Evolutionary conservation across 2,329 filamentous ascomycete genomes (phyloP), one percentile per base, ranked within the genome.

Genomic region (Botrytis galanthina): DNA sequence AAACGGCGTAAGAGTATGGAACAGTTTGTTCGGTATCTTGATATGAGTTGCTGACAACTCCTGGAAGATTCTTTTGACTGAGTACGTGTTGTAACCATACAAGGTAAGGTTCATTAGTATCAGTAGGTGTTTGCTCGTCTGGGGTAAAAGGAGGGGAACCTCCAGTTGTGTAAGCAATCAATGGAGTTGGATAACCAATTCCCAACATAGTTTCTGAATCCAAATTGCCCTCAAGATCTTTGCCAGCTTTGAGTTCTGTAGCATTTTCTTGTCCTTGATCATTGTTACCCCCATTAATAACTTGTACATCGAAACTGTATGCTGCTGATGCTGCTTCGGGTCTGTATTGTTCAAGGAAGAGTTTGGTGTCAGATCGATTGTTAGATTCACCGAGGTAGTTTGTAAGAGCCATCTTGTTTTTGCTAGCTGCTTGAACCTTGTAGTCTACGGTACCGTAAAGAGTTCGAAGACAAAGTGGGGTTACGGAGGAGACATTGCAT

Each of bases 1-100:
- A 83, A 70, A 81, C 77, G 0, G 88, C 88, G 74, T 89, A 90
- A 0, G 83, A 81, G 16, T 75, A 77, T 4, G 87, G 87, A 0
- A 90, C 86, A 0, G 84, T 84, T 67, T 87, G 83, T 80, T 90
- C 88, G 74, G 89, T 85, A 76, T 90, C 88, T 37, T 84, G 86
- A 77, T 90, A 90, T 22, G 86, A 88, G 29, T 88, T 84, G 61
- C 86, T 86, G 10, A 90, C 82, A 3, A 90, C 85, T 62, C 87
- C 86, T 0, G 88, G 88, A 18, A 89, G 77, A 26, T 69, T 48
- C 18, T 42, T 46, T 64, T 86, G 84, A 0, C 82, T 78, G 1
- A 89, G 82, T 14, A 90, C 80, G 74, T 86, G 83, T 72, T 87
- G 82, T 18, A 89, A 81, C 76, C 88, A 86, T 48, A 86, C 84